A percentile compares a stretch with the other conserved stretches of the same genome.
These are phyloP conservation scores for Neurospora sp. DNA, from an alignment of 495 filamentous ascomycete species.

Conservation along the genomic window DNA sequence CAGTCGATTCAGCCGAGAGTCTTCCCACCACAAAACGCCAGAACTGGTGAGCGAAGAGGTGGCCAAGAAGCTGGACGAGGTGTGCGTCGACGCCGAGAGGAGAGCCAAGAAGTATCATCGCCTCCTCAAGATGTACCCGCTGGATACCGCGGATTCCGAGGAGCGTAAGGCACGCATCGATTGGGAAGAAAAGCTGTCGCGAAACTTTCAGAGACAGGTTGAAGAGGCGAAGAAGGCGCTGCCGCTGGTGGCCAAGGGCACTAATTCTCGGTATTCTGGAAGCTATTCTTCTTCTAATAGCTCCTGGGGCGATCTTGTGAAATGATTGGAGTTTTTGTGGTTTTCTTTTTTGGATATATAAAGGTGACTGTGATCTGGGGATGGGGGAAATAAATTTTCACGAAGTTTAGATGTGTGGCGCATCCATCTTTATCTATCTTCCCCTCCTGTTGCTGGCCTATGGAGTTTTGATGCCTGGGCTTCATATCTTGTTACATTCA, in stretches of 20 bases:
- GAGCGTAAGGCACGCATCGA: not conserved
- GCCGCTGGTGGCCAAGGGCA: not conserved
- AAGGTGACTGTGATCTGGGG: not conserved
- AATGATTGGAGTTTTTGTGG: not conserved
- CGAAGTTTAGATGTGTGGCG: not conserved
- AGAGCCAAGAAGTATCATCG: not conserved
- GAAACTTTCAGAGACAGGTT: not conserved
- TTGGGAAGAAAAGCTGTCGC: not conserved
- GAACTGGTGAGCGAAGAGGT: constrained; percentile 5
- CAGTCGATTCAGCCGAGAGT: constrained; percentile 22
- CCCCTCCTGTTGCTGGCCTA: not conserved
- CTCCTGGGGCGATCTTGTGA: not conserved
- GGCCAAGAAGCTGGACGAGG: constrained; percentile 19
- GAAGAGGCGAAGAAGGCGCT: not conserved
- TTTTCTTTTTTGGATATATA: not conserved
- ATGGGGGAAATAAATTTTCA: not conserved
- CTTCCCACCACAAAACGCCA: constrained; percentile 7
- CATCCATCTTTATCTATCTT: not conserved
- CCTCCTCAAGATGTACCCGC: not conserved
- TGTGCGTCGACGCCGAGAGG: constrained; percentile 18
- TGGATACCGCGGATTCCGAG: not conserved
- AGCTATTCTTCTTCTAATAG: not conserved
- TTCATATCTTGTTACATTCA: not conserved
- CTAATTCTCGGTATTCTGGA: not conserved
- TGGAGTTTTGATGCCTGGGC: not conserved